Conservation (phyloP, 306 rosid genomes). For the Citrullus colocynthis region DNA sequence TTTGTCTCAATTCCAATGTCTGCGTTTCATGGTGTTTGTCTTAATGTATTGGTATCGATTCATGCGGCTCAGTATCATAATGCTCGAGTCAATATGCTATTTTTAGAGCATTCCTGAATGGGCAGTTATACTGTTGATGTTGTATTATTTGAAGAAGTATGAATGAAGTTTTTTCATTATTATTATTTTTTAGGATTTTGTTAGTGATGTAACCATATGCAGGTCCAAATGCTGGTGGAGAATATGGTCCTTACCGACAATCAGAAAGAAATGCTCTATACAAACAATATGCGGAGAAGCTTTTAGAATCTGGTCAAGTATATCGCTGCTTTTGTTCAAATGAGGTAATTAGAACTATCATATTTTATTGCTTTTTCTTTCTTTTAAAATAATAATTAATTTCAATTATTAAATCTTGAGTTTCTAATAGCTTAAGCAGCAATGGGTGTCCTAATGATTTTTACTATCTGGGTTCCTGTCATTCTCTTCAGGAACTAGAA, state of each 20-base stretch:
- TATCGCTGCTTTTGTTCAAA: constrained; percentile 87
- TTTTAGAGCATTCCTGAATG: neutral
- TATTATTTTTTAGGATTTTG: neutral
- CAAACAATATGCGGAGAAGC: constrained; percentile 67
- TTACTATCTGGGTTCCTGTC: neutral
- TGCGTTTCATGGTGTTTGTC: neutral
- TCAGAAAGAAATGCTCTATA: constrained; percentile 83
- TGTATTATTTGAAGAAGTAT: neutral
- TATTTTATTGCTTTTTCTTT: neutral
- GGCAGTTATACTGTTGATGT: neutral
- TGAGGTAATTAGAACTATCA: constrained; percentile 38
- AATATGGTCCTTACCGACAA: constrained; percentile 85
- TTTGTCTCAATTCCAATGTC: neutral
- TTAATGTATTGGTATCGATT: neutral
- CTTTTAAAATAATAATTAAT: too few species aligned
- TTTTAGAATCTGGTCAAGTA: constrained; percentile 56
- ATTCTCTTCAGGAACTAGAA: constrained; percentile 55
- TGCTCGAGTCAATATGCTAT: neutral
- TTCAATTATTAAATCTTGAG: neutral
- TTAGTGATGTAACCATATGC: constrained; percentile 14
- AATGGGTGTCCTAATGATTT: neutral
- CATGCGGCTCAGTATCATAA: neutral
- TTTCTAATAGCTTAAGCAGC: neutral
- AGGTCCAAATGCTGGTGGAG: constrained; percentile 96
- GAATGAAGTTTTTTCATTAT: neutral